phyloP scores from a whole-genome alignment of 2,329 filamentous ascomycete species.

The Colletotrichum godetiae region DNA sequence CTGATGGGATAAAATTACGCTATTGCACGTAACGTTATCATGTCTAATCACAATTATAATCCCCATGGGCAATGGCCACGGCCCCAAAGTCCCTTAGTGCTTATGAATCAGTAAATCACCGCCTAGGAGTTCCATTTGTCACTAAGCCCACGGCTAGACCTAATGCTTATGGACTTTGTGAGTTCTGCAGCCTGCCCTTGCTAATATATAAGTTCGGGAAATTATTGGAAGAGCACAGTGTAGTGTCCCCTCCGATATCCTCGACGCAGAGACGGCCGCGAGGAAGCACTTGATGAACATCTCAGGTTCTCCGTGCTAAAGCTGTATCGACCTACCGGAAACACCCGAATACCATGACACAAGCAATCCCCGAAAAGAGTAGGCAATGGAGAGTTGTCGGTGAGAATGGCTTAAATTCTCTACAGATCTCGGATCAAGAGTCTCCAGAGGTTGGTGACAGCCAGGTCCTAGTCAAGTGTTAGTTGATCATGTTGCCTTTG shows the following conservation, averaged over 20 bases:
- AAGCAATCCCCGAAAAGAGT: neutral
- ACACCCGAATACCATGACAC: no score
- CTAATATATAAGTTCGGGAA: no score
- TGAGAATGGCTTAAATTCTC: constrained; percentile 8
- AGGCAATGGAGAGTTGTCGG: constrained; percentile 25
- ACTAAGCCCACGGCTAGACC: no score
- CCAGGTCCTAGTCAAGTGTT: constrained; percentile 32
- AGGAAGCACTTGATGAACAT: neutral
- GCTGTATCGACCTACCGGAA: neutral
- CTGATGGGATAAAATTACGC: neutral
- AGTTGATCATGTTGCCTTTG: constrained; percentile 59
- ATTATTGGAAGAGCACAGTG: no score
- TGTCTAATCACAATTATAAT: neutral
- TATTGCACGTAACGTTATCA: neutral
- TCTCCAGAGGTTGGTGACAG: constrained; percentile 22
- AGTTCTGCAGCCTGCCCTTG: no score
- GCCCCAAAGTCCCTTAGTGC: neutral
- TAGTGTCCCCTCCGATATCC: no score
- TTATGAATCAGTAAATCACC: neutral
- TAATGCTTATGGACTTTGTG: no score
- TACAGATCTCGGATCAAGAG: constrained; percentile 9
- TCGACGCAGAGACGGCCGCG: no score
- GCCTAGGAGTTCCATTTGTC: no score
- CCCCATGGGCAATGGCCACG: neutral
- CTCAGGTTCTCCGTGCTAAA: no score